A percentile compares a stretch with the other conserved stretches of the same genome.
Evolutionary conservation across 352 stramenopile genomes (phyloP).

Genomic region (Pythium guiyangense): DNA sequence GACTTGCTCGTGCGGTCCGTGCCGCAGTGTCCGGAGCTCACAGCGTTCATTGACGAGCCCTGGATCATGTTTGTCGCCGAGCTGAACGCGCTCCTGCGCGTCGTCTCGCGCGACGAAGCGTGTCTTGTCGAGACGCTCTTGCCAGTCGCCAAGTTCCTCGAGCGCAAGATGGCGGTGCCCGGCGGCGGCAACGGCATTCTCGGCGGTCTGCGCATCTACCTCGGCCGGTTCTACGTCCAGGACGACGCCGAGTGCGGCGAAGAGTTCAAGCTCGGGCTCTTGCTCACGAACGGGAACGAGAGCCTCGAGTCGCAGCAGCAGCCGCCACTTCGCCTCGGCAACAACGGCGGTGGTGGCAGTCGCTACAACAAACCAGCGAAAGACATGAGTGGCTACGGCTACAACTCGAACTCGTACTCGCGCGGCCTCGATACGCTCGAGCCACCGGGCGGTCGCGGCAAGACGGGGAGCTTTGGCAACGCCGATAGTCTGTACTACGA

Average conservation of each 20-base stretch:
- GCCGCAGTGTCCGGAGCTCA: conserved; percentile 72
- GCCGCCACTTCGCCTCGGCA: conserved; percentile 6
- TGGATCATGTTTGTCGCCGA: conserved; percentile 85
- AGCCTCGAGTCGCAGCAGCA: no score
- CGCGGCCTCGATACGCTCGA: conserved; percentile 26
- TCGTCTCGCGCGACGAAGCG: conserved; percentile 56
- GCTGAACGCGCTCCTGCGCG: conserved; percentile 66
- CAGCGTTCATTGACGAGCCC: conserved; percentile 80
- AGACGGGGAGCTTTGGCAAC: conserved; percentile 23
- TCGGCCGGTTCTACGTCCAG: conserved; percentile 72
- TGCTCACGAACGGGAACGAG: conserved; percentile 43
- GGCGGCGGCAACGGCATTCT: conserved; percentile 38
- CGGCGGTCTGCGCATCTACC: conserved; percentile 62
- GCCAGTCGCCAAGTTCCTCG: conserved; percentile 58
- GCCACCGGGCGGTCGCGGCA: conserved; percentile 11
- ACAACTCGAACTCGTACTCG: conserved; percentile 21
- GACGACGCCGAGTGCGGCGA: conserved; percentile 61
- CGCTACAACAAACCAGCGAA: no score
- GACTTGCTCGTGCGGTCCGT: conserved; percentile 76
- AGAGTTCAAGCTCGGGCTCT: conserved; percentile 74
- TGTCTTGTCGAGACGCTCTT: conserved; percentile 53
- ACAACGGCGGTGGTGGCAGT: conserved; percentile 1
- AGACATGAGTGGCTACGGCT: conserved; percentile 25
- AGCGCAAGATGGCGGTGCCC: conserved; percentile 42
- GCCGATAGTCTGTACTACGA: conserved; percentile 30